phyloP scores from a whole-genome alignment of 164 flowering plant genomes.

The Dillenia turbinata region DNA sequence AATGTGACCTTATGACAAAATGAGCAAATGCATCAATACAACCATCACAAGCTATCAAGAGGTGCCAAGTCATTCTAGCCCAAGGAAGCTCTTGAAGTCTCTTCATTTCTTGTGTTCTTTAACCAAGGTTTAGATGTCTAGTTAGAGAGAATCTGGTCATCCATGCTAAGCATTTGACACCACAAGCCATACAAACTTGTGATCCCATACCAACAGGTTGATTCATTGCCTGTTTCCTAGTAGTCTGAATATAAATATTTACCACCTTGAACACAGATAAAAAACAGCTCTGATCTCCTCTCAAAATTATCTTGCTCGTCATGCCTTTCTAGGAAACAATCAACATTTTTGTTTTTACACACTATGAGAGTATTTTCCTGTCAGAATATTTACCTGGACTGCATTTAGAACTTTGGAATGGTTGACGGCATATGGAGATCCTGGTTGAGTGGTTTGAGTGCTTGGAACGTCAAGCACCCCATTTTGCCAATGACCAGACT shows the following conservation, averaged over 20 bases:
- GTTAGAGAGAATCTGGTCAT: no score
- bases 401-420: conserved; percentile 64
- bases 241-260: not conserved
- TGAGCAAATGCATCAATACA: no score
- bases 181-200: no score
- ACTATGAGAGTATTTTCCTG: not conserved
- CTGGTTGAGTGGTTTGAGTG: conserved; percentile 42
- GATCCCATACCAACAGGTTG: not conserved
- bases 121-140: no score
- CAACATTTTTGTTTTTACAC: no score
- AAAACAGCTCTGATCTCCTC: not conserved
- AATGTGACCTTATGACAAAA: no score
- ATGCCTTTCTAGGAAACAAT: not conserved
- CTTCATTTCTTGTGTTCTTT: no score
- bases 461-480: conserved; percentile 66
- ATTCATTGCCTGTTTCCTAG: not conserved
- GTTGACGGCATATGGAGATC: conserved; percentile 53
- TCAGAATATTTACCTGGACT: conserved; percentile 54
- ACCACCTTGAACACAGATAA: no score
- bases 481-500: conserved; percentile 88
- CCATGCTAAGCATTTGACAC: no score
- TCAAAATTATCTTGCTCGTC: not conserved
- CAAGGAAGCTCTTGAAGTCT: no score
- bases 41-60: no score
- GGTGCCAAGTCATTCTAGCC: no score